Evolutionary conservation across 1,284 basidiomycete species (phyloP).

Genomic region (Wolfiporia cocos): DNA sequence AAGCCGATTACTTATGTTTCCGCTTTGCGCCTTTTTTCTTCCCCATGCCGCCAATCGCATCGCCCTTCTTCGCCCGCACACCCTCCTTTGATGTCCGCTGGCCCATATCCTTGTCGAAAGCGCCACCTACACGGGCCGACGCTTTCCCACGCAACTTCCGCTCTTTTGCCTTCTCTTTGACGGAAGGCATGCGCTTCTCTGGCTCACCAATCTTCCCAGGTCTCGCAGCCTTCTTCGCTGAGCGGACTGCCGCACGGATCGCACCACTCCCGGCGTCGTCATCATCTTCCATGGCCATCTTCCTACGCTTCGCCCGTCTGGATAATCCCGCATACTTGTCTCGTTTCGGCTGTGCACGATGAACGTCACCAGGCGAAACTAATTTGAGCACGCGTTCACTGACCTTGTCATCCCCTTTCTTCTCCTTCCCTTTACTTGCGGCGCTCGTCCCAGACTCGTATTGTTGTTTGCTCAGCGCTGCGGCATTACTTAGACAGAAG

Average conservation of each 20-base stretch:
- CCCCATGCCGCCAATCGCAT: conserved; percentile 38
- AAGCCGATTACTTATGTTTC: conserved; percentile 23
- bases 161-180: conserved; percentile 18
- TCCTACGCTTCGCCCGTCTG: conserved; percentile 78
- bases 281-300: conserved; percentile 78
- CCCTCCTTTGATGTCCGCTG: conserved; percentile 27
- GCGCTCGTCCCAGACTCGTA: conserved; percentile 52
- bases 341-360: conserved; percentile 48
- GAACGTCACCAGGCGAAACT: conserved; percentile 7
- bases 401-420: conserved; percentile 28
- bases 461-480: conserved; percentile 70
- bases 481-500: conserved; percentile 13
- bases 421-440: conserved; percentile 18
- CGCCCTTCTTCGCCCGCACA: conserved; percentile 31
- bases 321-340: conserved; percentile 82
- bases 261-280: conserved; percentile 48
- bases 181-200: conserved; percentile 16
- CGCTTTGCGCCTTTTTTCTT: conserved; percentile 43
- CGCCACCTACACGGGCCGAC: conserved; percentile 13
- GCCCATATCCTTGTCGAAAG: conserved; percentile 30
- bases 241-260: conserved; percentile 72
- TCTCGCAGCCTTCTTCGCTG: conserved; percentile 73
- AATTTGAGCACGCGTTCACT: conserved; percentile 7
- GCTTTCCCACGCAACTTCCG: conserved; percentile 13
- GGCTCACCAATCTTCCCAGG: conserved; percentile 48